phyloP scores from a whole-genome alignment of 2,329 filamentous ascomycete species.

The Lachnellula subtilissima region DNA sequence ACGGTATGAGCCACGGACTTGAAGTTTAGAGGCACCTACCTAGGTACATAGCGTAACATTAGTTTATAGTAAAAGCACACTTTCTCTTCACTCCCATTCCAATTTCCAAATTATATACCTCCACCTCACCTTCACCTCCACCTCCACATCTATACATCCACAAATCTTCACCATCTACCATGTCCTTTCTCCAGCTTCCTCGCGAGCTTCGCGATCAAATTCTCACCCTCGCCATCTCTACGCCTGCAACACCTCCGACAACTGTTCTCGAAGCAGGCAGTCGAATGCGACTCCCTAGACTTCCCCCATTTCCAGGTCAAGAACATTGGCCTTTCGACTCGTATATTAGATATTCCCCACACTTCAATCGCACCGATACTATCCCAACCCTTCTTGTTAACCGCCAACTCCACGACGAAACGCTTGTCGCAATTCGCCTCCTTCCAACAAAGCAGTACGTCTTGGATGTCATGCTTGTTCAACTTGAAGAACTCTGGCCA shows the following conservation, averaged over 20 bases:
- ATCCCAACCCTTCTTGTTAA: constrained; percentile 1
- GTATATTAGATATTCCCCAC: background rate
- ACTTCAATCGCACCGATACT: background rate
- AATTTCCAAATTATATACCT: too few species aligned
- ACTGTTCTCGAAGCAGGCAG: background rate
- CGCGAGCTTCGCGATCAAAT: constrained; percentile 1
- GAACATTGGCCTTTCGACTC: background rate
- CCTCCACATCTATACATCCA: too few species aligned
- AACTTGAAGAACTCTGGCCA: background rate
- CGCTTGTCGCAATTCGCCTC: background rate
- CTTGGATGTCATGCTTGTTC: background rate
- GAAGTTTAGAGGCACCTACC: too few species aligned
- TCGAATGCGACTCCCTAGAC: background rate
- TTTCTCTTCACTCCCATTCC: too few species aligned
- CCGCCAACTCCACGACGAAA: background rate
- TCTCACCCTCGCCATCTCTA: background rate
- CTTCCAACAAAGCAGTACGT: background rate
- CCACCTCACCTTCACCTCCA: too few species aligned
- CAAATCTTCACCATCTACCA: too few species aligned
- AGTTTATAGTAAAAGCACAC: too few species aligned
- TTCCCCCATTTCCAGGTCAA: too few species aligned
- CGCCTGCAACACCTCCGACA: background rate
- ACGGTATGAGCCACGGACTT: too few species aligned
- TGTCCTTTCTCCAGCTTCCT: background rate
- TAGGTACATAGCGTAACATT: too few species aligned